Percentiles rank a stretch among this genome's conserved stretches.
These are phyloP conservation scores for Vickermania spadyakhi DNA, from an alignment of 208 protist genomes.

Conservation along the genomic window DNA sequence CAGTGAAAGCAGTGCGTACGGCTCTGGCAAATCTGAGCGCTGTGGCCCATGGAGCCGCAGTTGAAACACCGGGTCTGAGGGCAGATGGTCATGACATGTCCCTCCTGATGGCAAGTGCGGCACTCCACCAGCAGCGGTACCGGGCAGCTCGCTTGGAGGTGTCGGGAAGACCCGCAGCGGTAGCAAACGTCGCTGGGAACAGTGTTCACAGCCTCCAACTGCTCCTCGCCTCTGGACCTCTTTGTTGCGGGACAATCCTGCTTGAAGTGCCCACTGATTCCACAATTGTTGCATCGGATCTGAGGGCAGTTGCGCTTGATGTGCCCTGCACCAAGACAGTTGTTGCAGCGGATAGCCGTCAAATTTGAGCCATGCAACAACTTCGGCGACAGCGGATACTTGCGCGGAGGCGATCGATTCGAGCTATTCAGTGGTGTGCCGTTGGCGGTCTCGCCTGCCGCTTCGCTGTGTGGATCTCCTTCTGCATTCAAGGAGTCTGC, in stretches of 20 bases:
- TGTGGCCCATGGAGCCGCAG: constrained; percentile 81
- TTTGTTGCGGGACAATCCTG: constrained; percentile 31
- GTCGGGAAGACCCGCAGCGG: constrained; percentile 64
- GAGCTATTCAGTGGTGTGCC: neutral
- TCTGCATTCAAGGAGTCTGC: neutral
- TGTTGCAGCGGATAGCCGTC: constrained; percentile 17
- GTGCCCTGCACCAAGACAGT: constrained; percentile 31
- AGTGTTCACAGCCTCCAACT: constrained; percentile 8
- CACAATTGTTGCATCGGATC: constrained; percentile 45
- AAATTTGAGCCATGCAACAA: neutral
- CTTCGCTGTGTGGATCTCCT: neutral
- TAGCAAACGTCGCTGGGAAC: constrained; percentile 39
- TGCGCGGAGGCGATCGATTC: neutral
- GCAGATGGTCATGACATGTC: constrained; percentile 75
- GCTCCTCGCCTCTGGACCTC: neutral
- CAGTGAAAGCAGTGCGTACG: constrained; percentile 84
- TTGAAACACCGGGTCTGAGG: constrained; percentile 84
- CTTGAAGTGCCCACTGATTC: constrained; percentile 43
- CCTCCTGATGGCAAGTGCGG: constrained; percentile 75
- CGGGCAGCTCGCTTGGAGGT: constrained; percentile 61
- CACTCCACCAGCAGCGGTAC: constrained; percentile 61
- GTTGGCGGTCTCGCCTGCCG: neutral
- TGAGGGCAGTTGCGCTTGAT: constrained; percentile 46
- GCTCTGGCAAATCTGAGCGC: constrained; percentile 76
- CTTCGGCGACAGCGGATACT: neutral